Evolutionary conservation across 768 basidiomycete genomes (phyloP).

Genomic region (Pisolithus orientalis): DNA sequence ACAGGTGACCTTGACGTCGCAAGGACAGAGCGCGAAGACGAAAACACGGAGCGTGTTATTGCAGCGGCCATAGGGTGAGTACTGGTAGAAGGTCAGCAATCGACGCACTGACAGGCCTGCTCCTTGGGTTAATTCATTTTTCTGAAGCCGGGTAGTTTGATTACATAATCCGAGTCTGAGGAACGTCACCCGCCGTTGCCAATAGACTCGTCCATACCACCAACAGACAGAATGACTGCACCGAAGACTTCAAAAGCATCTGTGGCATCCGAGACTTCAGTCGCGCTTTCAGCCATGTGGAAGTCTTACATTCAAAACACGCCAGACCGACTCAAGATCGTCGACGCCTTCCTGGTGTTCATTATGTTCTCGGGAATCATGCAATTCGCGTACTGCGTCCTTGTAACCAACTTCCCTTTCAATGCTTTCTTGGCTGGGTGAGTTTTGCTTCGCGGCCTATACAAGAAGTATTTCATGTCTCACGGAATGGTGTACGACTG

Average conservation of each 20-base stretch:
- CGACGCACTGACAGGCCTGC: no score
- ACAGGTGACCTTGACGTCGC: constrained; percentile 11
- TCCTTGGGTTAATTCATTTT: no score
- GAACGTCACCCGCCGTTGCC: no score
- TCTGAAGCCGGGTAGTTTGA: no score
- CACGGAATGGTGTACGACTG: neutral
- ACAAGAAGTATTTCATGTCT: constrained; percentile 2
- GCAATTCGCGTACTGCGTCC: constrained; percentile 88
- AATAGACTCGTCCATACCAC: neutral
- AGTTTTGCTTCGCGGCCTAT: constrained; percentile 20
- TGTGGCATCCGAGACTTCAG: constrained; percentile 12
- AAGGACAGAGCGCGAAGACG: constrained; percentile 15
- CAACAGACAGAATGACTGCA: constrained; percentile 28
- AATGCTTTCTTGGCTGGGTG: constrained; percentile 97
- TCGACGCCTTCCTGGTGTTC: constrained; percentile 90
- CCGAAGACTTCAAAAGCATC: constrained; percentile 26
- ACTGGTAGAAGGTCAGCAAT: neutral
- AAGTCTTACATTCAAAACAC: constrained; percentile 75
- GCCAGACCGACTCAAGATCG: constrained; percentile 81
- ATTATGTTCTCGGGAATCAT: constrained; percentile 84
- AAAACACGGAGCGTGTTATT: constrained; percentile 15
- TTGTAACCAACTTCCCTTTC: constrained; percentile 92
- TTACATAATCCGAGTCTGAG: no score
- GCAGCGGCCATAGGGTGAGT: constrained; percentile 15
- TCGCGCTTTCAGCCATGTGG: constrained; percentile 54